A percentile compares a stretch with the other conserved stretches of the same genome.
Evolutionary conservation across 352 stramenopile species (phyloP).

Genomic region (Pythium folliculosum): DNA sequence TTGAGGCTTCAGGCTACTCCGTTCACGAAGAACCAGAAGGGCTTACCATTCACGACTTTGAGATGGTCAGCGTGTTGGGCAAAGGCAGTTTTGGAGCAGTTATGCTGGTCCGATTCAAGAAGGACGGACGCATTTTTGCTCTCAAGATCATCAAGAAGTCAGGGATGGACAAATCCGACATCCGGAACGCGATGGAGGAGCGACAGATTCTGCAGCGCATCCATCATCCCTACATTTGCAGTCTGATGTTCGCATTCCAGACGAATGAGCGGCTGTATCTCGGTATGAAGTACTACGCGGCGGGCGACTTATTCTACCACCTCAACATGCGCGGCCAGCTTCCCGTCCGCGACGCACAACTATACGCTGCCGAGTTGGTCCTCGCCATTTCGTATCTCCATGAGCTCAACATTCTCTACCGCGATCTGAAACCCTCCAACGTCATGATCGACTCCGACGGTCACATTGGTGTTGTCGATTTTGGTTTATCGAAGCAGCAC

Average conservation of each 20-base stretch:
- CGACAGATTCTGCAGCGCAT: conserved; percentile 88
- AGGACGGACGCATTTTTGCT: conserved; percentile 85
- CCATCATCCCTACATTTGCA: conserved; percentile 88
- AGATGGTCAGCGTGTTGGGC: conserved; percentile 87
- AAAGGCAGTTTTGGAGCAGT: conserved; percentile 88
- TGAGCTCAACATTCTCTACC: conserved; percentile 89
- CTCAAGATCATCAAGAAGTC: conserved; percentile 92
- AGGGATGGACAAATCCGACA: conserved; percentile 85
- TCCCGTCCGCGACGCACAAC: conserved; percentile 56
- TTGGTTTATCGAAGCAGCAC: conserved; percentile 88
- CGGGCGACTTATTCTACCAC: conserved; percentile 88
- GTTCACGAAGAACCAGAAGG: conserved; percentile 42
- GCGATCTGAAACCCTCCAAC: conserved; percentile 88
- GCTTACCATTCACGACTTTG: conserved; percentile 89
- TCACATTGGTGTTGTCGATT: conserved; percentile 89
- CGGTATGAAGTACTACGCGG: conserved; percentile 91
- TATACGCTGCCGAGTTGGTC: conserved; percentile 86
- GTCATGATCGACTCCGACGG: conserved; percentile 89
- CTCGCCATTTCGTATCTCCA: conserved; percentile 89
- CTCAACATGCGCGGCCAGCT: conserved; percentile 82
- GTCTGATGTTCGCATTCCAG: conserved; percentile 87
- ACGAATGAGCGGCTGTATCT: conserved; percentile 88
- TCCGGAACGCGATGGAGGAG: conserved; percentile 88
- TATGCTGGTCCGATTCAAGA: conserved; percentile 90
- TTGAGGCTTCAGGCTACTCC: conserved; percentile 24